Evolutionary conservation across 225 moss, liverwort and hornwort genomes (phyloP).

Genomic region (Sphagnum tenellum): DNA sequence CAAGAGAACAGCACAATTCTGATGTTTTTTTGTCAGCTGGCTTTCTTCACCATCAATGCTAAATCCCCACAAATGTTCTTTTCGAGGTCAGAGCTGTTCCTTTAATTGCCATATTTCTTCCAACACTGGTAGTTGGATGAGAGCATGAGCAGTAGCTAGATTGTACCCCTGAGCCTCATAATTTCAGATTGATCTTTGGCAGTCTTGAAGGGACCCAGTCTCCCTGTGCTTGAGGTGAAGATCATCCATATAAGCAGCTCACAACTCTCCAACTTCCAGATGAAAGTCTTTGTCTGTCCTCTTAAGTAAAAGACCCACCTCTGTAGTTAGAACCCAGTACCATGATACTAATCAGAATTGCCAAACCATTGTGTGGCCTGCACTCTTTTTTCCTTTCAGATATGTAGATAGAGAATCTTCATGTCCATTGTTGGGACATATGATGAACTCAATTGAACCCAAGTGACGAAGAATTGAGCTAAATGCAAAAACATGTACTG

Average conservation of each 20-base stretch:
- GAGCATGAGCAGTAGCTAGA: constrained; percentile 2
- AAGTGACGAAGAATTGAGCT: too few relatives aligned
- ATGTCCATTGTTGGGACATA: too few relatives aligned
- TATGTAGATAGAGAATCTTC: too few relatives aligned
- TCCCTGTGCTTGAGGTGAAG: constrained; percentile 76
- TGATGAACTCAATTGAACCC: too few relatives aligned
- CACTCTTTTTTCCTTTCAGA: too few relatives aligned
- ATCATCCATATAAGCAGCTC: constrained; percentile 45
- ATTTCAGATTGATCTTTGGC: constrained; percentile 79
- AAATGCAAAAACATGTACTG: too few relatives aligned
- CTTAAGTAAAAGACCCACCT: constrained; percentile 41
- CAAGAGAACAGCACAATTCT: too few relatives aligned
- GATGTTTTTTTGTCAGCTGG: too few relatives aligned
- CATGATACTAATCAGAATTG: not conserved
- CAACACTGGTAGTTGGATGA: not conserved
- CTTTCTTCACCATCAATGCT: not conserved
- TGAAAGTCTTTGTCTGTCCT: constrained; percentile 67
- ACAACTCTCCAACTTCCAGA: constrained; percentile 48
- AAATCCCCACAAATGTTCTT: not conserved
- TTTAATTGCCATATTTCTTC: too few relatives aligned
- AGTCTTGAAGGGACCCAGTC: constrained; percentile 53
- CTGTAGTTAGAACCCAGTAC: constrained; percentile 24
- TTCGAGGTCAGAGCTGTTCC: constrained; percentile 5
- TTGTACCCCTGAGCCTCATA: constrained; percentile 52
- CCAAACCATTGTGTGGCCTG: too few relatives aligned